Percentiles rank a stretch among this genome's conserved stretches.
Conservation (phyloP, 169 alveolate species). For the Plasmodium sp. region DNA sequence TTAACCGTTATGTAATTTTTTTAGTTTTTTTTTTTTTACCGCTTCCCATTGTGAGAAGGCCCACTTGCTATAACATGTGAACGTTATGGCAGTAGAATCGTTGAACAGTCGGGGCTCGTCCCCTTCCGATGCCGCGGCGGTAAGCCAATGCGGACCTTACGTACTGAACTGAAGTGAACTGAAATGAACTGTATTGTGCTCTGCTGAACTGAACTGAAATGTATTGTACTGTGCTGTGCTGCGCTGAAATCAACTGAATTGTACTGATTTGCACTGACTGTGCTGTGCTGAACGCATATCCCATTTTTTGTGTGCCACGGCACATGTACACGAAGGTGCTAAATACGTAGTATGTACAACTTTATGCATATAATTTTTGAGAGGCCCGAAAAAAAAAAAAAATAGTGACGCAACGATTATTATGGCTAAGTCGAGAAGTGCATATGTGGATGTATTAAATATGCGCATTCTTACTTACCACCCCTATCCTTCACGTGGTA, state of each 20-base stretch:
- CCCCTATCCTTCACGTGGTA: neutral
- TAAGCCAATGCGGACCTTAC: neutral
- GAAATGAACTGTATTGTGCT: too few species aligned
- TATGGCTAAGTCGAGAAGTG: neutral
- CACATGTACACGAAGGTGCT: neutral
- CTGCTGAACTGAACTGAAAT: neutral
- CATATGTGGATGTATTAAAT: neutral
- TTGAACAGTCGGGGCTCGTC: neutral
- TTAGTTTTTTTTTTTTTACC: neutral
- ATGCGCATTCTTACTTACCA: neutral
- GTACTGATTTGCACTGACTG: too few species aligned
- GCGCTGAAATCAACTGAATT: too few species aligned
- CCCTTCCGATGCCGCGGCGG: neutral
- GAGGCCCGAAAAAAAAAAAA: neutral
- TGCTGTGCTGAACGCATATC: neutral
- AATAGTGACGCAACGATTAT: neutral
- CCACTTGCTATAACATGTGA: neutral
- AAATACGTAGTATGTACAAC: neutral
- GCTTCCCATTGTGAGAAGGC: neutral
- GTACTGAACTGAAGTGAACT: too few species aligned
- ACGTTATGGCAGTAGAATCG: neutral
- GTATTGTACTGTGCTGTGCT: too few species aligned
- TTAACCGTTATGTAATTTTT: neutral
- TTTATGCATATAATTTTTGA: neutral
- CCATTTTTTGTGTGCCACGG: neutral